Evolutionary conservation across 495 filamentous ascomycete genomes (phyloP).

Genomic region (Hapsidospora chrysogenum): DNA sequence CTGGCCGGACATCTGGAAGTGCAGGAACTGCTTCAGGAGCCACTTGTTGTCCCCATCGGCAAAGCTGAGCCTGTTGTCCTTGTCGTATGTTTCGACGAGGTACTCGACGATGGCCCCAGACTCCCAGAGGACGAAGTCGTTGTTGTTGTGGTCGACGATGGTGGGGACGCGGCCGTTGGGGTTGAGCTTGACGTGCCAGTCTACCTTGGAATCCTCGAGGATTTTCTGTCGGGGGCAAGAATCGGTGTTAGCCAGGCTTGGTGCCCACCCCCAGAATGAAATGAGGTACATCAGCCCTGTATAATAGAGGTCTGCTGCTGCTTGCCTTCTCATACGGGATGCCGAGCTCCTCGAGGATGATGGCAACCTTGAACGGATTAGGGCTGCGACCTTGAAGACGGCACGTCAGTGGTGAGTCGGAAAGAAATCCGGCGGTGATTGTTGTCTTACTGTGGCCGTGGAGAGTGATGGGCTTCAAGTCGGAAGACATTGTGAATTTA

Average conservation of each 20-base stretch:
- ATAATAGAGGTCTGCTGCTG: too few relatives aligned
- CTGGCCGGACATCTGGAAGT: constrained; percentile 29
- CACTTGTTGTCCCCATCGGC: constrained; percentile 10
- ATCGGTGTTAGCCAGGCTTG: too few relatives aligned
- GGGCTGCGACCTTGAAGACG: too few relatives aligned
- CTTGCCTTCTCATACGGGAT: constrained; percentile 35
- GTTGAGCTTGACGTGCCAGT: constrained; percentile 40
- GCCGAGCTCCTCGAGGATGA: constrained; percentile 42
- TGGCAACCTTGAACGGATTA: constrained; percentile 49
- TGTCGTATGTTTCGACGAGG: constrained; percentile 48
- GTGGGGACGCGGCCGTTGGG: constrained; percentile 48
- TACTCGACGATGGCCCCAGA: constrained; percentile 52
- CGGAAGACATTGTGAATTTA: background rate
- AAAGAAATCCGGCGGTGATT: too few relatives aligned
- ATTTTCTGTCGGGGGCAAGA: too few relatives aligned
- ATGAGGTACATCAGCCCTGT: too few relatives aligned
- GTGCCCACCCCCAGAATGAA: too few relatives aligned
- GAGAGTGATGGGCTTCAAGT: constrained; percentile 10
- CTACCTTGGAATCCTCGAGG: constrained; percentile 21
- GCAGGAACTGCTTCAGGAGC: constrained; percentile 20
- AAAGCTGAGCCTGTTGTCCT: constrained; percentile 36
- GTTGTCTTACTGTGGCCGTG: constrained; percentile 16
- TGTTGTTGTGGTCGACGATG: constrained; percentile 22
- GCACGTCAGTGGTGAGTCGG: too few relatives aligned
- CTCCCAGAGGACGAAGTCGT: constrained; percentile 21